Base-by-base conservation (phyloP, 2,329 filamentous ascomycete species). In the Alternaria arbusti region DNA sequence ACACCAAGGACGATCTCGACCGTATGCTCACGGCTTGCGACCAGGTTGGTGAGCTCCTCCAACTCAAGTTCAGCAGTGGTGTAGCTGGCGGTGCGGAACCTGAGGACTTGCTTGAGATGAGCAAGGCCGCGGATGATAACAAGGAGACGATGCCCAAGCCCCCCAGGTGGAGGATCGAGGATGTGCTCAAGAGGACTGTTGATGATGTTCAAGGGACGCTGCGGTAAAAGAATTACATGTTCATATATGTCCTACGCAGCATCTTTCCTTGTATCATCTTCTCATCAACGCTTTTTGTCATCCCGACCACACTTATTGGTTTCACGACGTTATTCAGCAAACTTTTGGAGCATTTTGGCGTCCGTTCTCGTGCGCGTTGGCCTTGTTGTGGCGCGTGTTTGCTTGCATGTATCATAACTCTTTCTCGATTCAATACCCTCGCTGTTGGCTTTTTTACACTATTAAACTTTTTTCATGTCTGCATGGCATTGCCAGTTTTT, bases 1-100 rank as follows among this genome's bases (percentile, higher is more conserved):
- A 99, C 84, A 99, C 96, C 82, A 99, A 99, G 85, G 96, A 99
- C 54, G 96, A 99, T 79, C 87, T 99, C 74, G 96, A 99, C 80
- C 90, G 95, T 52, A 84, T 99, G 63, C 84, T 99, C 54, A 86
- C 89, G 5, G 96, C 96, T 15, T 98, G 95, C 75, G 93, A 98
- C 76, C 92, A 98, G 80, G 89, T 97, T 60, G 94, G 95, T 61
- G 93, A 97, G 69, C 87, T 97, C 22, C 84, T 99, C 59, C 94
- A 98, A 81, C 86, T 99, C 78, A 98, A 97, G 84, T 97, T 97
- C 83, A 97, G 94, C n/a, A 96, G 92, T 13, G 96, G 96, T 70
- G 89, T 97, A 74, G 95, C 96, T 12, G 96, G 96, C 68, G 96
- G 96, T 61, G 88, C 92, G 40, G 88, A 93, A 54, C 90, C 92